Evolutionary conservation across 164 flowering plant species (phyloP).

Genomic region (Litsea cubeba): DNA sequence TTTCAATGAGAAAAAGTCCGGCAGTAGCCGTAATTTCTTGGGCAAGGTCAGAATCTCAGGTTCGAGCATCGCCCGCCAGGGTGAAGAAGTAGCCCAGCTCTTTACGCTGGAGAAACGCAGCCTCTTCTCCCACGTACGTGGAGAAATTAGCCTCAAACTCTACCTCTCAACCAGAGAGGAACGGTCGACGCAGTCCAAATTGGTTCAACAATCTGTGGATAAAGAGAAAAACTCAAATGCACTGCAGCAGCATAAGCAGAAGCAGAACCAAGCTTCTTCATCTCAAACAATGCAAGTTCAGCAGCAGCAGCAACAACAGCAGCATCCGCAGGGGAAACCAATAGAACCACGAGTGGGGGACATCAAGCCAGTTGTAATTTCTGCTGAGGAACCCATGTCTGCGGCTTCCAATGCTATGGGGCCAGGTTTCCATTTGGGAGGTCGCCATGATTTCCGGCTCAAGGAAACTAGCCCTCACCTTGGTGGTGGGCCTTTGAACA

Average conservation of each 20-base stretch:
- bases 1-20: slow-evolving; percentile 35
- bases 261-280: background rate
- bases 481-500: slow-evolving; percentile 50
- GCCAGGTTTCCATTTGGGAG: slow-evolving; percentile 21
- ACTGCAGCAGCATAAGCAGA: slow-evolving; percentile 14
- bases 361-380: slow-evolving; percentile 21
- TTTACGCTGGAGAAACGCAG: slow-evolving; percentile 62
- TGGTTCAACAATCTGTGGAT: background rate
- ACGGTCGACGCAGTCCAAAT: background rate
- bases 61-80: slow-evolving; percentile 48
- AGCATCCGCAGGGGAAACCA: slow-evolving; percentile 13
- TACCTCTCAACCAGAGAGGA: slow-evolving; percentile 41
- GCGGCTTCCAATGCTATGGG: background rate
- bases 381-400: slow-evolving; percentile 12
- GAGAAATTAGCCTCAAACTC: slow-evolving; percentile 71
- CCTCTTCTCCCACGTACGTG: slow-evolving; percentile 55
- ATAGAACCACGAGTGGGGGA: slow-evolving; percentile 18
- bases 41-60: slow-evolving; percentile 67
- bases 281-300: slow-evolving; percentile 3
- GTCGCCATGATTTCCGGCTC: slow-evolving; percentile 41
- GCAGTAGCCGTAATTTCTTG: slow-evolving; percentile 34
- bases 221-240: background rate
- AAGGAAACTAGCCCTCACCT: slow-evolving; percentile 79
- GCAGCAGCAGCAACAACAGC: slow-evolving; percentile 13
- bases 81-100: slow-evolving; percentile 58